Evolutionary conservation across 805 yeast genomes (phyloP).

Genomic region (Myxozyma vanderwaltii): DNA sequence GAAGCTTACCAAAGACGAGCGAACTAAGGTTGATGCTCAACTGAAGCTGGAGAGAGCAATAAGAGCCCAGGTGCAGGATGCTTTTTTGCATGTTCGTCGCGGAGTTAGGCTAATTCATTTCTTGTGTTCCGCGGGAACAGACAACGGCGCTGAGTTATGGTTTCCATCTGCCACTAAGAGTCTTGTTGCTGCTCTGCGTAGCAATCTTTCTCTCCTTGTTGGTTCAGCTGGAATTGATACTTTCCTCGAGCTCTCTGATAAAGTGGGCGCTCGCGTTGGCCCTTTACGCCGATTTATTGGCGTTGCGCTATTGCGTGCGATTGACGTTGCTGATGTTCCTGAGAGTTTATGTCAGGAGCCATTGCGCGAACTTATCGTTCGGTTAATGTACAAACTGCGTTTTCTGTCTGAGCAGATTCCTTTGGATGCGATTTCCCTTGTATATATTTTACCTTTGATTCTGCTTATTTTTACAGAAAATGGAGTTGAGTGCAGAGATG

Average conservation of each 20-base stretch:
- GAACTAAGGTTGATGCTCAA: slow-evolving; percentile 60
- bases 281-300: slow-evolving; percentile 59
- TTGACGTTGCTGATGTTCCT: slow-evolving; percentile 45
- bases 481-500: slow-evolving; percentile 47
- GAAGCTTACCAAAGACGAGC: slow-evolving; percentile 79
- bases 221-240: slow-evolving; percentile 52
- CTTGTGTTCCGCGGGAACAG: slow-evolving; percentile 55
- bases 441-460: slow-evolving; percentile 75
- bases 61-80: slow-evolving; percentile 50
- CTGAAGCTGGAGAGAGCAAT: slow-evolving; percentile 61
- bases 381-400: slow-evolving; percentile 74
- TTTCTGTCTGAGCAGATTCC: slow-evolving; percentile 72
- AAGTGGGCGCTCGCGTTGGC: slow-evolving; percentile 56
- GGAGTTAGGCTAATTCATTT: slow-evolving; percentile 57
- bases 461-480: slow-evolving; percentile 69
- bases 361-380: slow-evolving; percentile 55
- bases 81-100: slow-evolving; percentile 49
- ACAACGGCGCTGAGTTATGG: slow-evolving; percentile 72
- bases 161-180: slow-evolving; percentile 62
- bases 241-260: slow-evolving; percentile 57
- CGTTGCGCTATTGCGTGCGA: slow-evolving; percentile 65
- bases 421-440: slow-evolving; percentile 66
- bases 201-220: slow-evolving; percentile 45
- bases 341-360: slow-evolving; percentile 54
- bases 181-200: slow-evolving; percentile 51